These are phyloP conservation scores for Phlegmacium glaucopus DNA, from an alignment of 768 basidiomycete species.

Conservation along the genomic window DNA sequence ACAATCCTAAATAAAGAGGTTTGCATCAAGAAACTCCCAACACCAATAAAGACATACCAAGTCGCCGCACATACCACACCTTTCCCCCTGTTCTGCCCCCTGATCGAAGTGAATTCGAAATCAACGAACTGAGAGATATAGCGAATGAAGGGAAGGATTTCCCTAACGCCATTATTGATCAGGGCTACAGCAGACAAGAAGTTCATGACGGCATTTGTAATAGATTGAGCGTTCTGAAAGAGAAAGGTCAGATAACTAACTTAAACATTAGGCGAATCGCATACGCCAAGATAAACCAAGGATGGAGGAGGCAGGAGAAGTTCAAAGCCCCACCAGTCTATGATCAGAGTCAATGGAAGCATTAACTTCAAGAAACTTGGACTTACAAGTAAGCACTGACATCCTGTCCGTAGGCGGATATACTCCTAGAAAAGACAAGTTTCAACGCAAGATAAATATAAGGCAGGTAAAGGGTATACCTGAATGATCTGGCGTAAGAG, in stretches of 20 bases:
- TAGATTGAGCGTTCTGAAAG: constrained; percentile 53
- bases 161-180: constrained; percentile 71
- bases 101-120: constrained; percentile 67
- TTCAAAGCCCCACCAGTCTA: constrained; percentile 93
- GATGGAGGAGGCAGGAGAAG: constrained; percentile 71
- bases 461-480: constrained; percentile 28
- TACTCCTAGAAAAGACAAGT: constrained; percentile 36
- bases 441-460: background rate
- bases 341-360: background rate
- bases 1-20: constrained; percentile 55
- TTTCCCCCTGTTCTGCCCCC: constrained; percentile 58
- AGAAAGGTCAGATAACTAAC: background rate
- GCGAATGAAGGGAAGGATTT: constrained; percentile 81
- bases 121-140: constrained; percentile 81
- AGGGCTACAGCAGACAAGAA: constrained; percentile 71
- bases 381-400: constrained; percentile 75
- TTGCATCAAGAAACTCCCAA: background rate
- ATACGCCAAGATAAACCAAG: constrained; percentile 53
- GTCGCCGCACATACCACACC: constrained; percentile 89
- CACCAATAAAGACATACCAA: constrained; percentile 47
- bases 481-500: constrained; percentile 62
- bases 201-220: constrained; percentile 63
- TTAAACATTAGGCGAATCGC: constrained; percentile 18
- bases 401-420: constrained; percentile 76
- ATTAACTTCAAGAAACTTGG: constrained; percentile 1